Evolutionary conservation across 352 stramenopile species (phyloP).

Genomic region (Phytophthora brassicae): DNA sequence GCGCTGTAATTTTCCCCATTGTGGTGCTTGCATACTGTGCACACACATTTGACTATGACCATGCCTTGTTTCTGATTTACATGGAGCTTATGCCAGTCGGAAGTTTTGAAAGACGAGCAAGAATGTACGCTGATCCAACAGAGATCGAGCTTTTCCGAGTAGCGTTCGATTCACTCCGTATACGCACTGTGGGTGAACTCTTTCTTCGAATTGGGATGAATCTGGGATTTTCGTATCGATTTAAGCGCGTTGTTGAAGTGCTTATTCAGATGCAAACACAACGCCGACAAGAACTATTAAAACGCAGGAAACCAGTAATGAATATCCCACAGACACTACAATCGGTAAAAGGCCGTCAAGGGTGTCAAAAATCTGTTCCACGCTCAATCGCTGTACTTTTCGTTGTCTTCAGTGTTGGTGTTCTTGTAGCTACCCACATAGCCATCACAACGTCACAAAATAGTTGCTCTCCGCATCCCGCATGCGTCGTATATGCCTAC

Average conservation of each 20-base stretch:
- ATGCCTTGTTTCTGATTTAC: constrained; percentile 24
- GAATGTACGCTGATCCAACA: constrained; percentile 28
- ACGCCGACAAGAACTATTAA: neutral
- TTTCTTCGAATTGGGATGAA: constrained; percentile 43
- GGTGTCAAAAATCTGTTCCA: constrained; percentile 21
- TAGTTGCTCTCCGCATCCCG: constrained; percentile 22
- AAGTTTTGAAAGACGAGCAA: constrained; percentile 38
- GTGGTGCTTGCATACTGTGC: constrained; percentile 25
- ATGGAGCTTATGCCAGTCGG: constrained; percentile 23
- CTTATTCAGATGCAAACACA: constrained; percentile 23
- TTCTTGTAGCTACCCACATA: constrained; percentile 17
- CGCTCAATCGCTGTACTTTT: constrained; percentile 24
- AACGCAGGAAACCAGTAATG: neutral
- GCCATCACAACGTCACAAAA: constrained; percentile 12
- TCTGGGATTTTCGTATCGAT: constrained; percentile 38
- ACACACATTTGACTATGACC: constrained; percentile 35
- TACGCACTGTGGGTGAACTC: constrained; percentile 24
- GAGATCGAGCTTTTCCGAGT: constrained; percentile 33
- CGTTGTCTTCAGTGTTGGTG: constrained; percentile 5
- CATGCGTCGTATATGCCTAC: constrained; percentile 37
- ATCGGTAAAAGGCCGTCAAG: too few relatives aligned
- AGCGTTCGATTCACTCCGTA: constrained; percentile 40
- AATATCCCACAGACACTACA: neutral
- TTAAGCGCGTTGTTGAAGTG: constrained; percentile 39
- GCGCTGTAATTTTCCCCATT: constrained; percentile 35